Evolutionary conservation across 306 rosid genomes (phyloP), one percentile per base, ranked within the genome.

Genomic region (Acacia confusa): DNA sequence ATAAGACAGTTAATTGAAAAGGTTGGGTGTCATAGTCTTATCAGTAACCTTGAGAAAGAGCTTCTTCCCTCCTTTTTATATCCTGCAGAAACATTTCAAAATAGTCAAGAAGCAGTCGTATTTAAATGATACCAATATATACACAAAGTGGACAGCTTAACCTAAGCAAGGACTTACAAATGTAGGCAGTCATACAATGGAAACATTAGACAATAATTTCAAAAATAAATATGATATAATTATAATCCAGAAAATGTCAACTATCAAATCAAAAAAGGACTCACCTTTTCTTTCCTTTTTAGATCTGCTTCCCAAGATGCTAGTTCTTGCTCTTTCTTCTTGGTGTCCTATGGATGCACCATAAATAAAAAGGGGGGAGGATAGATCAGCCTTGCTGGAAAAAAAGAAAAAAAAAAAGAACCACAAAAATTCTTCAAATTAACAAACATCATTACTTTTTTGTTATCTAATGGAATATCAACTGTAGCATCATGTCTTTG

Each of bases 291-390:
- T 83, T 86, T 92, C 90, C 90, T 87, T 83, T 83, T 92, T 66
- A 95, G 92, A 86, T 95, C 98, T 2, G 96, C 94, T 85, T 95
- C 99, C 96, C 99, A 93, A 47, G 82, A 66, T 82, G 97, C 96
- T 85, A 95, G 93, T 82, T 93, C 99, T 79, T 88, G 90, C 82
- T 81, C 90, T 74, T 85, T 95, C 83, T 87, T 86, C 85, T 88
- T 95, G 30, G 98, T 86, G 76, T 91, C 98, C 99, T 95, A 70
- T 41, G 55, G 25, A 88, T 81, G 80, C 52, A 83, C 77, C 65
- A 55, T 41, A 78, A 55, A n/a, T 24, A 10, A 10, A 4, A 27
- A 14, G 14, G 4, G 1, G 12, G 12, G 24, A 70, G 48, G 61
- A 76, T 83, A 52, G 30, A 79, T 74, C 70, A 85, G 84, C 77